These are phyloP conservation scores for Mesembryanthemum crystallinum DNA, from an alignment of 148 eudicot genomes.

Conservation along the genomic window DNA sequence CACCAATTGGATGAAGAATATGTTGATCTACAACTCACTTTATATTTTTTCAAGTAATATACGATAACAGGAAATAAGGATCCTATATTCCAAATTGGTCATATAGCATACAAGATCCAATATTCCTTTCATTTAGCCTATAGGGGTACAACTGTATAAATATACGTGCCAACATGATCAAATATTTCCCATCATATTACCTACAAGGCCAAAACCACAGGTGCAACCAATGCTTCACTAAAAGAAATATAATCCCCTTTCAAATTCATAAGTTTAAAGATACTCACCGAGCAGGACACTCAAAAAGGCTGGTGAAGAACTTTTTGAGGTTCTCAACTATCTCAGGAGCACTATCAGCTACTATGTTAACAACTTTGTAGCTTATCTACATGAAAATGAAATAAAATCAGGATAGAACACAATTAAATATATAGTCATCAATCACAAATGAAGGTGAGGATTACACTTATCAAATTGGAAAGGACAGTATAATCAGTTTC, in stretches of 20 bases:
- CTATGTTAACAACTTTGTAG: slow-evolving; percentile 61
- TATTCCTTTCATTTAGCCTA: not conserved
- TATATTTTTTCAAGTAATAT: too few species aligned
- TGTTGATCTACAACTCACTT: too few species aligned
- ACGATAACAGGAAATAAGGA: too few species aligned
- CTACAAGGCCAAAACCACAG: too few species aligned
- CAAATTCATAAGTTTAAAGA: not conserved
- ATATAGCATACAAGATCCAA: too few species aligned
- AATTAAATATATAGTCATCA: slow-evolving; percentile 9
- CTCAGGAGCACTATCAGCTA: slow-evolving; percentile 80
- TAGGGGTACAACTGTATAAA: not conserved
- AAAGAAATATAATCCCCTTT: not conserved
- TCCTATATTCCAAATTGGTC: too few species aligned
- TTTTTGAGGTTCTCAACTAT: slow-evolving; percentile 49
- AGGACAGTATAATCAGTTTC: slow-evolving; percentile 90
- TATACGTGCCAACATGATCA: not conserved
- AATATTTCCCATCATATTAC: not conserved
- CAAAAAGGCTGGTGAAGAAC: slow-evolving; percentile 71
- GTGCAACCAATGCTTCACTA: not conserved
- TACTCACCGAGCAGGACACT: slow-evolving; percentile 73
- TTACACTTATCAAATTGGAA: slow-evolving; percentile 76
- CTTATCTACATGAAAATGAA: slow-evolving; percentile 48
- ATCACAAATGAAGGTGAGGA: slow-evolving; percentile 7
- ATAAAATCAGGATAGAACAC: slow-evolving; percentile 14
- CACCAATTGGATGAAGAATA: too few species aligned